Evolutionary conservation across 495 filamentous ascomycete genomes (phyloP).

Genomic region (Copromyces sp.): DNA sequence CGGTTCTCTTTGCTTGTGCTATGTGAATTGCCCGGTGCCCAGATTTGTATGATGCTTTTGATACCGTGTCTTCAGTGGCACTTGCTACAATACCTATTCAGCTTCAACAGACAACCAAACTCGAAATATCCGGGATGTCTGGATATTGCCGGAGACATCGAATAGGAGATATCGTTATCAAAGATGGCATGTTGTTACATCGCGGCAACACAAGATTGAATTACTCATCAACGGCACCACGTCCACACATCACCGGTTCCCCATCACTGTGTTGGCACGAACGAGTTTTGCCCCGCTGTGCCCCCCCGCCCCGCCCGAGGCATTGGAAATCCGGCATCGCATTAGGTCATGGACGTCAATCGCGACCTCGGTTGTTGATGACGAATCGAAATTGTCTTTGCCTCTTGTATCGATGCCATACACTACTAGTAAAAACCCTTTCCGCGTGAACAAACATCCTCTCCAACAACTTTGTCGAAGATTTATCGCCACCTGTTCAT

Average conservation of each 20-base stretch:
- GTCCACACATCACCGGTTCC: neutral
- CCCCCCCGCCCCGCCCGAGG: neutral
- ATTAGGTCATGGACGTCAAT: neutral
- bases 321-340: neutral
- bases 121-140: neutral
- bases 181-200: neutral
- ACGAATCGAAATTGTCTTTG: neutral
- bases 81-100: neutral
- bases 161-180: neutral
- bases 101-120: neutral
- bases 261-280: neutral
- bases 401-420: neutral
- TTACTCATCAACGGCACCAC: neutral
- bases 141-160: neutral
- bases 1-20: neutral
- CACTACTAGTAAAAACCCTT: neutral
- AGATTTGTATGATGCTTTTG: neutral
- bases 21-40: neutral
- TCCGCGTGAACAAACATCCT: neutral
- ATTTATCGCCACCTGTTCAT: neutral
- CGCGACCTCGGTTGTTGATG: neutral
- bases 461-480: neutral
- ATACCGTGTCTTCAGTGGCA: too few relatives aligned
- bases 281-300: neutral
- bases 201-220: neutral